Evolutionary conservation across 2,329 filamentous ascomycete genomes (phyloP).

Genomic region (Fusarium paranaense): DNA sequence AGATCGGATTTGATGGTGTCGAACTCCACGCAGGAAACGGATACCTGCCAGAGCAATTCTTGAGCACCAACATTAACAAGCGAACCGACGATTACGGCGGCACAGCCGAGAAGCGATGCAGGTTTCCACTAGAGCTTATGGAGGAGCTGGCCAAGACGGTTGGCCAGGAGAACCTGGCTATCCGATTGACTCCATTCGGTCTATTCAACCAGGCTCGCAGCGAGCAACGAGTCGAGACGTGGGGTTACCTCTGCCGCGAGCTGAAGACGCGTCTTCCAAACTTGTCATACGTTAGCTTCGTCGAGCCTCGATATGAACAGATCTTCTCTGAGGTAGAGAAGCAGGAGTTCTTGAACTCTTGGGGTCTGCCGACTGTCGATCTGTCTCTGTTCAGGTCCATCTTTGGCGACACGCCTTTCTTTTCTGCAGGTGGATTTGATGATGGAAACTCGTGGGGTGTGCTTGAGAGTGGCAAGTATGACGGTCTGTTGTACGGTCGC

Average conservation of each 20-base stretch:
- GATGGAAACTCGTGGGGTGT: slow-evolving; percentile 62
- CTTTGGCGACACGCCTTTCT: slow-evolving; percentile 64
- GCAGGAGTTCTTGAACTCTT: slow-evolving; percentile 59
- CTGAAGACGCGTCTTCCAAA: slow-evolving; percentile 57
- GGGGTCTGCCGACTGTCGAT: slow-evolving; percentile 59
- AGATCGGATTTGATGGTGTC: slow-evolving; percentile 62
- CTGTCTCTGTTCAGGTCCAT: slow-evolving; percentile 62
- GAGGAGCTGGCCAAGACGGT: slow-evolving; percentile 55
- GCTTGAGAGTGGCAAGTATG: slow-evolving; percentile 56
- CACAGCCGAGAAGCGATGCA: slow-evolving; percentile 50
- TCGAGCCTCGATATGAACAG: slow-evolving; percentile 67
- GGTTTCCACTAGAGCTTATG: slow-evolving; percentile 68
- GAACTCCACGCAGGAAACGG: slow-evolving; percentile 56
- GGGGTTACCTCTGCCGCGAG: slow-evolving; percentile 60
- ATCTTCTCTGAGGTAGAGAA: slow-evolving; percentile 62
- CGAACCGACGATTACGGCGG: slow-evolving; percentile 53
- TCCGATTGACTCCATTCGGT: slow-evolving; percentile 61
- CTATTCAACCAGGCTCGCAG: slow-evolving; percentile 64
- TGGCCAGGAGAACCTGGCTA: slow-evolving; percentile 58
- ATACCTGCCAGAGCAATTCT: slow-evolving; percentile 55
- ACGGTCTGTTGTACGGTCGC: slow-evolving; percentile 60
- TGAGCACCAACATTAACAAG: slow-evolving; percentile 51
- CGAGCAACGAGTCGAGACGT: slow-evolving; percentile 64
- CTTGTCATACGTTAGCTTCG: slow-evolving; percentile 66
- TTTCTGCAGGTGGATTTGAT: slow-evolving; percentile 67